Evolutionary conservation across 345 rosid species (phyloP), one percentile per base, ranked within the genome.

Genomic region (Citrus australasica): DNA sequence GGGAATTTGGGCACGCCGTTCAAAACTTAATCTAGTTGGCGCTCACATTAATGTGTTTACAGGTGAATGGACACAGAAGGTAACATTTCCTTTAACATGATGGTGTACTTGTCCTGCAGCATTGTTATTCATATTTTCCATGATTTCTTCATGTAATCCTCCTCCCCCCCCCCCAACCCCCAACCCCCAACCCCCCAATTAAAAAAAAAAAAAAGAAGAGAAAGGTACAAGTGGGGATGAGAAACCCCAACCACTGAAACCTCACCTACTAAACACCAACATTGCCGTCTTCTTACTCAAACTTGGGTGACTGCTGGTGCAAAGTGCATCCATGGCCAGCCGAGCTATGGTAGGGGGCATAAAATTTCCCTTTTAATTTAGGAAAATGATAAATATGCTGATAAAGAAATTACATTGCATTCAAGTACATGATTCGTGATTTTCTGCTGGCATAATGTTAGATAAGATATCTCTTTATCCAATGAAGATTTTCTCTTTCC

Each of bases 61-160:
- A 65, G 99, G 99, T 82, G 99, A 94, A 92, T 96, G 99, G 99
- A 96, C 99, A 59, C 99, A 96, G 67, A 96, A 96, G 98, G 99
- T 96, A 89, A 72, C 71, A 77, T 74, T 77, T 35, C 32, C 72
- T 66, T 56, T 58, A 63, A 40, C 30, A 37, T 71, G 69, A 48
- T 75, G 65, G 46, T 7, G 10, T 48, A 22, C 28, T 7, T 10
- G 38, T 32, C 71, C 35, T 78, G 63, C 30, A 58, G 56, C 55
- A 11, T 71, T 76, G 37, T 51, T 75, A 21, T 13, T 48, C 3
- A n/a, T n/a, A 30, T 61, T 33, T n/a, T 60, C 33, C 65, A 51
- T 76, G n/a, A 76, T 33, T 28, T 64, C 6, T 32, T 64, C 22
- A 0, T 2, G 8, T 48, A 38, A n/a, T 59, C 59, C 42, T 37